Evolutionary conservation across 495 filamentous ascomycete genomes (phyloP).

Genomic region (Neurospora discreta): DNA sequence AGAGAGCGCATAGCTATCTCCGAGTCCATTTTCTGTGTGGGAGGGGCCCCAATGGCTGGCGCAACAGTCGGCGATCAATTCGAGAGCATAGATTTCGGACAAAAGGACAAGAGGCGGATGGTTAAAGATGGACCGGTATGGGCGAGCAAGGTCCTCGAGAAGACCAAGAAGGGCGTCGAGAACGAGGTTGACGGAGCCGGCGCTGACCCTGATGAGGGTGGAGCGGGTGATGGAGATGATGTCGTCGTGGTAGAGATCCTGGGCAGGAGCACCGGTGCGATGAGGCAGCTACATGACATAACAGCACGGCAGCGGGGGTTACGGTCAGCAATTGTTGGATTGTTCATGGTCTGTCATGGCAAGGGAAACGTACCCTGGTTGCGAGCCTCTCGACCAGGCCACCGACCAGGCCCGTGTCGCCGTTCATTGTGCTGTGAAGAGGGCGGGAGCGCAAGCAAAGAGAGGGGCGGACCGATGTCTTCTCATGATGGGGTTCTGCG

Average conservation of each 20-base stretch:
- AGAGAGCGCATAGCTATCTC: conserved; percentile 8
- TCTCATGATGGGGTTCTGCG: conserved; percentile 18
- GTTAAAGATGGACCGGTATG: conserved; percentile 31
- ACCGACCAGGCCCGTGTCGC: conserved; percentile 50
- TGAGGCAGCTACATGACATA: conserved; percentile 42
- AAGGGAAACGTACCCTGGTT: conserved; percentile 39
- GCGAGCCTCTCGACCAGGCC: conserved; percentile 53
- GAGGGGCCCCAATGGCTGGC: conserved; percentile 39
- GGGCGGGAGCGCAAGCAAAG: conserved; percentile 6
- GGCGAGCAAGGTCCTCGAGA: conserved; percentile 38
- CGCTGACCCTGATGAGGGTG: conserved; percentile 49
- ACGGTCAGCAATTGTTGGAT: neutral
- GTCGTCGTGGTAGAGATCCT: conserved; percentile 50
- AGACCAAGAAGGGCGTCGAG: conserved; percentile 44
- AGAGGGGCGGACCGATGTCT: conserved; percentile 11
- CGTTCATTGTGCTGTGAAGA: conserved; percentile 40
- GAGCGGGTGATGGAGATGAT: conserved; percentile 46
- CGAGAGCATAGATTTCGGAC: conserved; percentile 49
- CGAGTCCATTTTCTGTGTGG: neutral
- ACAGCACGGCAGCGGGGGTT: neutral
- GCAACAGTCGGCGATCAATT: conserved; percentile 53
- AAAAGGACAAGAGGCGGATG: conserved; percentile 44
- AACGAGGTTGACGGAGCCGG: conserved; percentile 39
- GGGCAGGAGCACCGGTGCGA: conserved; percentile 46
- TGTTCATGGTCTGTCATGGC: neutral